Conservation (phyloP, 177 flowering plant species). For the Tripterygium wilfordii region DNA sequence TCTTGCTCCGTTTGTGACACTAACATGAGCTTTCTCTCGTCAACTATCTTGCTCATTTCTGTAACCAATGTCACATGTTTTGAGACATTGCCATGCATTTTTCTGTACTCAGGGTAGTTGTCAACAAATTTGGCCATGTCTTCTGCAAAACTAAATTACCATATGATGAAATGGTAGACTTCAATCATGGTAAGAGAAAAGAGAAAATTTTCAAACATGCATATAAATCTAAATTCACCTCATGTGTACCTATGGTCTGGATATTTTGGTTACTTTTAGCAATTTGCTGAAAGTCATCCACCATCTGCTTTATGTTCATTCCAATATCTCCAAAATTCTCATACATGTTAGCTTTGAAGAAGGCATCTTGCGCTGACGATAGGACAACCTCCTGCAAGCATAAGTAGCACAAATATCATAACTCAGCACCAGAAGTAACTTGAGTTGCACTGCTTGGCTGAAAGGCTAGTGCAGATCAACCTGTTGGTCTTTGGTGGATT, state of each 20-base stretch:
- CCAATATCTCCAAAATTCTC: constrained; percentile 99
- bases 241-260: constrained; percentile 77
- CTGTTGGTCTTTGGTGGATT: constrained; percentile 80
- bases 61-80: constrained; percentile 95
- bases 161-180: too few relatives aligned
- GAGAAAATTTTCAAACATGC: too few relatives aligned
- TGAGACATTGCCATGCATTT: constrained; percentile 97
- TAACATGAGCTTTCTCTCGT: constrained; percentile 85
- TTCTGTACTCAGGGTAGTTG: constrained; percentile 92
- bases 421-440: not conserved
- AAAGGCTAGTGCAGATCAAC: too few relatives aligned
- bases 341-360: constrained; percentile 90
- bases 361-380: constrained; percentile 90
- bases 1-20: constrained; percentile 98
- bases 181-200: too few relatives aligned
- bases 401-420: constrained; percentile 5
- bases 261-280: constrained; percentile 93
- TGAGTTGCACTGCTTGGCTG: too few relatives aligned
- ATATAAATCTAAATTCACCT: not conserved
- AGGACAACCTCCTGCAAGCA: constrained; percentile 80
- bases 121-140: constrained; percentile 99
- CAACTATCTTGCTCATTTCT: constrained; percentile 96
- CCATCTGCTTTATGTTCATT: constrained; percentile 91
- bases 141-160: constrained; percentile 63
- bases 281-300: constrained; percentile 94